Evolutionary conservation across 441 rosid genomes (phyloP), one percentile per base, ranked within the genome.

Genomic region (Pelargonium cotyledonis): DNA sequence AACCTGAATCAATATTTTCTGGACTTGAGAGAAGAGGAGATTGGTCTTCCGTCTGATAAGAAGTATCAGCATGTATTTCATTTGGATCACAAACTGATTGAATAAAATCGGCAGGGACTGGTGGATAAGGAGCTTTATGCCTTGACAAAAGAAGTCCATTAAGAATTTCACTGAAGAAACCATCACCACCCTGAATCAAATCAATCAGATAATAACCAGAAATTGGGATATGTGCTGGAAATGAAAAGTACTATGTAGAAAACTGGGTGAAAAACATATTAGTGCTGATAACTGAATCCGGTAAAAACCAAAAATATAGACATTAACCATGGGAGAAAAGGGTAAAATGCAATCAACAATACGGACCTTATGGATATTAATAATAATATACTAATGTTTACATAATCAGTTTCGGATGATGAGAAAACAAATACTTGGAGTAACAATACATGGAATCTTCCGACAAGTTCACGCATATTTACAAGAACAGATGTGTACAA

Each of bases 101-200:
- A 73, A 78, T 57, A 73, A 84, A 82, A 77, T 87, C 90, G 19
- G 88, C 68, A 71, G 97, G 97, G 71, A 81, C 81, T 58, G 91
- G 97, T 49, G 98, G 97, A 68, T 80, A 78, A 75, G 92, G 90
- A 77, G 88, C 89, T 83, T 85, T 88, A 81, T 86, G 88, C 79
- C 97, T 78, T 47, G 85, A 79, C 75, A 83, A 84, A 75, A 94
- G 95, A 84, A 86, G 86, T 41, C 97, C 98, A 78, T 94, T 89
- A 68, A 91, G 89, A 75, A 89, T 77, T 78, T 91, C 96, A 70
- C 91, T 91, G 81, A 94, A 94, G 89, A 94, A 94, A 47, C 98
- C 98, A 83, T 89, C 98, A 60, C 98, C 97, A 62, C 98, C 98
- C 98, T 94, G 79, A 68, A 79, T 58, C 44, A 72, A 18, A 70